Evolutionary conservation across 1,139 yeast species (phyloP).

Genomic region (Debaryomycetaceae sp.): DNA sequence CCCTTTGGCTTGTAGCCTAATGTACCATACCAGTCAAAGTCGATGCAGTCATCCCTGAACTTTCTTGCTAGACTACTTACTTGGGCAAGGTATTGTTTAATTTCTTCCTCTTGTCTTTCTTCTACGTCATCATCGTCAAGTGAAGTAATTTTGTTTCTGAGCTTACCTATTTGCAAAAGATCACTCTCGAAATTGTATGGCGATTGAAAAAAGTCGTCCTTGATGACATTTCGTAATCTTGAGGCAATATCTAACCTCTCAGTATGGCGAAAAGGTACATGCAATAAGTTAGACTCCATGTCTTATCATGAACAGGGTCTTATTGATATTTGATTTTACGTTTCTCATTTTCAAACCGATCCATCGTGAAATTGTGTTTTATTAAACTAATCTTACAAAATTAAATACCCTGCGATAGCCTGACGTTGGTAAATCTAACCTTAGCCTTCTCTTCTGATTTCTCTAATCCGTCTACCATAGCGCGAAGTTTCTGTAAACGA

Average conservation of each 20-base stretch:
- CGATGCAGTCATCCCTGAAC: conserved; percentile 42
- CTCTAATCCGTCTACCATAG: conserved; percentile 34
- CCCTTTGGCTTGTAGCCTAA: conserved; percentile 48
- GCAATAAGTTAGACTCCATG: conserved; percentile 38
- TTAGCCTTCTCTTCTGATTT: conserved; percentile 35
- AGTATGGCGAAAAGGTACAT: conserved; percentile 54
- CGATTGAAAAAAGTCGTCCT: conserved; percentile 62
- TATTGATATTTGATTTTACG: not conserved
- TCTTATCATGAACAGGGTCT: not conserved
- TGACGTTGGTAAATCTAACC: conserved; percentile 12
- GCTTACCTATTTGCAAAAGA: conserved; percentile 33
- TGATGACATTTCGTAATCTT: conserved; percentile 49
- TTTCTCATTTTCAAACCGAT: not conserved
- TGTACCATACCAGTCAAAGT: conserved; percentile 72
- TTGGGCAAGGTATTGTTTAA: conserved; percentile 31
- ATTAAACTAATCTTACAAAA: not conserved
- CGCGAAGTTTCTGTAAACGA: conserved; percentile 30
- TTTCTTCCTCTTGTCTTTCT: conserved; percentile 12
- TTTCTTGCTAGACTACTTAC: conserved; percentile 28
- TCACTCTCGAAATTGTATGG: conserved; percentile 56
- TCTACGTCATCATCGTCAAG: conserved; percentile 20
- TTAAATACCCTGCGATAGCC: not conserved
- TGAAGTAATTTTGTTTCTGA: conserved; percentile 20
- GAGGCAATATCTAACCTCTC: conserved; percentile 42
- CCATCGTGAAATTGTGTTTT: too few species aligned